Evolutionary conservation across 495 filamentous ascomycete genomes (phyloP), one percentile per base, ranked within the genome.

Genomic region (Cercophora newfieldiana): DNA sequence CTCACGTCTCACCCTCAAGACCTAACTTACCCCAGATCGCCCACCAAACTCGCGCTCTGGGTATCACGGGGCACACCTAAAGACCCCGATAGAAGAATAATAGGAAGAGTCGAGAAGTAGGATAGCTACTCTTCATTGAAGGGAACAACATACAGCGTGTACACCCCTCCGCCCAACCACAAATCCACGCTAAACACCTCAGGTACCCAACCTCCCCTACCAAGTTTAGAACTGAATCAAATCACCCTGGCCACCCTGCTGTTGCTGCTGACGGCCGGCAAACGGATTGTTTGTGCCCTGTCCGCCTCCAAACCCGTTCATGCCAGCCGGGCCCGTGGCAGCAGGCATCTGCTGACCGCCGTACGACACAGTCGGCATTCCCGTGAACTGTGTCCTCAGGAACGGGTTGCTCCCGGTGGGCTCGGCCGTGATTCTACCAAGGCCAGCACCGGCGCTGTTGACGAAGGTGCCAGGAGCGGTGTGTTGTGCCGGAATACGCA

Each of bases 401-500:
- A 97, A 99, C 6, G 96, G 96, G 72, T 98, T 98, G 79, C 85
- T 97, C 61, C 93, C 94, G 3, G 92, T 94, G 44, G 85, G 83
- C 30, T 91, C 90, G n/a, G 83, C 80, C 8, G 87, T 88, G 48
- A 91, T 84, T 64, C 84, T 85, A 61, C 88, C 86, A 61, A 91
- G 75, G 24, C 91, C 91, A 50, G 89, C 85, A 60, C 94, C 94
- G 3, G 95, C 91, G 67, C 90, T 94, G 79, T 97, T 99, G 78
- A 99, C 90, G 72, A 98, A 99, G 1, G 91, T 96, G 29, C 95
- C 95, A 2, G 96, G 96, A 0, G 95, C 93, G 0, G 95, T 99
- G 78, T 99, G 95, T 76, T 99, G 95, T 33, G 95, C 88, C 1
- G 95, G 96, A 69, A 99, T 96, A 76, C 95, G 93, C 30, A 97